Percentiles rank a stretch among this genome's conserved stretches.
Conservation (phyloP, 2,329 filamentous ascomycete genomes). For the Thelonectria olida region DNA sequence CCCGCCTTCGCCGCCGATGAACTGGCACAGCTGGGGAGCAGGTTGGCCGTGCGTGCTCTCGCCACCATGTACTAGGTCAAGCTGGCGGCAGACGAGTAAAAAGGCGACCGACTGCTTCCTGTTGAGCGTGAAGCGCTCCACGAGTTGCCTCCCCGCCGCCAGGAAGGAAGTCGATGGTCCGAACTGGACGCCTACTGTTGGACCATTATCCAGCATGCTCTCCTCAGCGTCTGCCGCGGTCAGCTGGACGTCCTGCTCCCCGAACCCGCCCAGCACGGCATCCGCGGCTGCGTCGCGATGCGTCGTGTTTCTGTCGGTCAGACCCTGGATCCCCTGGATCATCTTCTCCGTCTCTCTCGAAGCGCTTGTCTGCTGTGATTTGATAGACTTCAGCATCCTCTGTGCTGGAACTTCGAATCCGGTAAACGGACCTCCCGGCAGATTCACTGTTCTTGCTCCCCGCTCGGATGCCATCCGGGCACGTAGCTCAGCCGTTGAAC, state of each 20-base stretch:
- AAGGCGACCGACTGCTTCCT: conserved; percentile 7
- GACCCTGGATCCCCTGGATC: no score
- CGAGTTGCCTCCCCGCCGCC: conserved; percentile 1
- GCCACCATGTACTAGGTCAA: neutral
- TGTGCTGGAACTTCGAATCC: neutral
- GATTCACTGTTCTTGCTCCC: no score
- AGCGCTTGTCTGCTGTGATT: no score
- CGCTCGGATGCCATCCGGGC: no score
- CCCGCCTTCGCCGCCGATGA: conserved; percentile 2
- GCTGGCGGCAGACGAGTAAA: neutral
- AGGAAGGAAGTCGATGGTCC: conserved; percentile 11
- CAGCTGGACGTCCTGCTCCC: neutral
- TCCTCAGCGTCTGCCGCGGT: neutral
- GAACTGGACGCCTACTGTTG: neutral
- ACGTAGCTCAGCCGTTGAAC: neutral
- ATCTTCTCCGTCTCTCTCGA: no score
- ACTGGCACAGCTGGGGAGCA: neutral
- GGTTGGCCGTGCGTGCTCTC: neutral
- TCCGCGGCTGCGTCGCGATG: neutral
- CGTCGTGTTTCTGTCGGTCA: no score
- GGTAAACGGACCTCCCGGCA: conserved; percentile 1
- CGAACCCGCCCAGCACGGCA: neutral
- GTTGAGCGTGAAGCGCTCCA: conserved; percentile 4
- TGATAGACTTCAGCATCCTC: conserved; percentile 5
- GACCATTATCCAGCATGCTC: neutral